Conservation (phyloP, 2,329 filamentous ascomycete genomes). For the Leptodontidium sp. region DNA sequence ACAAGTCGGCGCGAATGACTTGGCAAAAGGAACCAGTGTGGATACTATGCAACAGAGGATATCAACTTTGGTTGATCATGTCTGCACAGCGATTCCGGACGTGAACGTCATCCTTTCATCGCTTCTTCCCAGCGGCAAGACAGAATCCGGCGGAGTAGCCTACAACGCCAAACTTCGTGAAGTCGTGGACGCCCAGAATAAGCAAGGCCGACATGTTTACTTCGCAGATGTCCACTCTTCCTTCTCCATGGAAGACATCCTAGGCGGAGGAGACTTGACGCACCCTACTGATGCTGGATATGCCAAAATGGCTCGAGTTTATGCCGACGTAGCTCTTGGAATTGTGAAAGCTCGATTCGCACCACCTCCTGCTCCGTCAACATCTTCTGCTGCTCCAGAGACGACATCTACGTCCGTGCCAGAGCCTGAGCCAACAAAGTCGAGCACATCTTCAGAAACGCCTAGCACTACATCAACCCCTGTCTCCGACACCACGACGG, state of each 20-base stretch:
- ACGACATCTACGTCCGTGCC: background rate
- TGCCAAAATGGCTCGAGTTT: constrained; percentile 17
- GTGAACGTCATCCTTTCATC: constrained; percentile 10
- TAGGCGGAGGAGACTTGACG: background rate
- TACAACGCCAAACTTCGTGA: constrained; percentile 14
- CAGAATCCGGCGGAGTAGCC: background rate
- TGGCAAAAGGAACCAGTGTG: background rate
- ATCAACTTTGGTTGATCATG: constrained; percentile 9
- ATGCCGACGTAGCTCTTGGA: background rate
- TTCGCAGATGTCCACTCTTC: constrained; percentile 17
- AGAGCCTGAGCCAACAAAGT: background rate
- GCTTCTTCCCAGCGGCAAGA: constrained; percentile 4
- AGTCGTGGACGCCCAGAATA: constrained; percentile 7
- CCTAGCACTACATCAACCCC: background rate
- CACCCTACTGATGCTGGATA: constrained; percentile 19
- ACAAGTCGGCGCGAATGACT: constrained; percentile 18
- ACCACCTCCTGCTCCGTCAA: background rate
- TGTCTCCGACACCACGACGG: background rate
- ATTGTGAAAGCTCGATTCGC: background rate
- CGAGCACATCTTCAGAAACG: constrained; percentile 1
- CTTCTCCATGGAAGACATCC: constrained; percentile 3
- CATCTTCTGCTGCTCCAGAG: background rate
- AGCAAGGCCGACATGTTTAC: constrained; percentile 17
- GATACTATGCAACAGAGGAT: constrained; percentile 13
- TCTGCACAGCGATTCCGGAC: background rate